Conservation (phyloP, 208 protist species). For the Crithidia sp. region DNA sequence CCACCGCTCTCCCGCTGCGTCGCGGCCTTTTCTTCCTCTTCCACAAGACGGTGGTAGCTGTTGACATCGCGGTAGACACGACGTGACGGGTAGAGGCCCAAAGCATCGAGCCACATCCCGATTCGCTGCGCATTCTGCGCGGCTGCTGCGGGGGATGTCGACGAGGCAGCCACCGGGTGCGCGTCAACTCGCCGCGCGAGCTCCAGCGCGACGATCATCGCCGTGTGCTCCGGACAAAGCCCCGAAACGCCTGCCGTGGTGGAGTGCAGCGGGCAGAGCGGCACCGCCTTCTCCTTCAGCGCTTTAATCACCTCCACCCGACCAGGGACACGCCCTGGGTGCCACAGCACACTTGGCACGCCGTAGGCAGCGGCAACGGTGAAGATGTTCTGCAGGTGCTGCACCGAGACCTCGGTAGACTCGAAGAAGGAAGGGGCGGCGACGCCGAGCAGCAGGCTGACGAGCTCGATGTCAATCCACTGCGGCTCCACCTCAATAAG, state of each 20-base stretch:
- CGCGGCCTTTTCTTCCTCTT: not conserved
- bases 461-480: slow-evolving; percentile 83
- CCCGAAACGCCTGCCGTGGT: slow-evolving; percentile 26
- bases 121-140: slow-evolving; percentile 53
- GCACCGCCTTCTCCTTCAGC: slow-evolving; percentile 30
- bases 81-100: slow-evolving; percentile 61
- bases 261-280: slow-evolving; percentile 20
- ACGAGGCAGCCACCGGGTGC: slow-evolving; percentile 41
- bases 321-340: slow-evolving; percentile 51
- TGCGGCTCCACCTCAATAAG: slow-evolving; percentile 49
- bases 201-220: slow-evolving; percentile 75
- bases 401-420: slow-evolving; percentile 43
- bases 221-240: slow-evolving; percentile 77
- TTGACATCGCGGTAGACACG: slow-evolving; percentile 34
- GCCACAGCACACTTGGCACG: slow-evolving; percentile 78
- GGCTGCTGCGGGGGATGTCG: slow-evolving; percentile 44
- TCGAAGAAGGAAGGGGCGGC: slow-evolving; percentile 79
- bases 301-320: slow-evolving; percentile 45
- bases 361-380: slow-evolving; percentile 51
- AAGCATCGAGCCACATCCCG: slow-evolving; percentile 57
- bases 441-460: slow-evolving; percentile 64
- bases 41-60: slow-evolving; percentile 20
- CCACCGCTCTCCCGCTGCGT: not conserved
- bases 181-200: slow-evolving; percentile 65
- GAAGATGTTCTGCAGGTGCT: slow-evolving; percentile 82